Evolutionary conservation across 2,329 filamentous ascomycete genomes (phyloP), one percentile per base, ranked within the genome.

Genomic region (Grosmannia huntii): DNA sequence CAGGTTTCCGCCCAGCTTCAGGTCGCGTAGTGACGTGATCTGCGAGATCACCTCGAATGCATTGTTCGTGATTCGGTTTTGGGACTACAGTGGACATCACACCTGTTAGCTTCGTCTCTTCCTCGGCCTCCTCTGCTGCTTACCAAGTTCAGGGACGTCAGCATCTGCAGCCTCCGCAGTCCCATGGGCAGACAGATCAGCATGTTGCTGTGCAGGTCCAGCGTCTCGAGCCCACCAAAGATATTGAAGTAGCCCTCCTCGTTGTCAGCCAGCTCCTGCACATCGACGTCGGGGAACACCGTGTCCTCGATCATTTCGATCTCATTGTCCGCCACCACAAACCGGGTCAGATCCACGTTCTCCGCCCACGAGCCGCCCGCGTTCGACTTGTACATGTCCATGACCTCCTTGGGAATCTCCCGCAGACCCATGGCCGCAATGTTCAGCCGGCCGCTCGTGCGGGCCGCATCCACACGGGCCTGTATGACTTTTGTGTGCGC

Each of bases 311-410:
- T 76, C 36, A 76, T 75, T 65, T 89, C 83, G 53, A 99, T 71
- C 66, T 96, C 89, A 66, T 99, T 97, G 67, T 96, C 90, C 10
- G 92, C 90, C 6, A 88, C 90, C 62, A 94, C 82, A 55, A 97
- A 84, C 61, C 87, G 84, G 0, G 85, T 87, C 52, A 97, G 73
- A 67, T 97, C 92, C 12, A 97, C 89, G 60, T 87, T 86, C 70
- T 97, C 92, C 2, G 90, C 90, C 94, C 94, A 97, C 38, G 85
- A 83, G 12, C 84, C 80, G 58, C 84, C 78, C 1, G 81, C 78
- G 57, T 90, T 84, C 21, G 89, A 76, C 65, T 90, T 87, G 68
- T 96, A 97, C 91, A 97, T 97, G 57, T 84, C 83, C 72, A 95
- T 74, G 0, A 97, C 87, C 66, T 95, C 89, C 1, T 81, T 71